Base-by-base conservation (phyloP, 441 rosid genomes). In the Gossypium gossypioides region DNA sequence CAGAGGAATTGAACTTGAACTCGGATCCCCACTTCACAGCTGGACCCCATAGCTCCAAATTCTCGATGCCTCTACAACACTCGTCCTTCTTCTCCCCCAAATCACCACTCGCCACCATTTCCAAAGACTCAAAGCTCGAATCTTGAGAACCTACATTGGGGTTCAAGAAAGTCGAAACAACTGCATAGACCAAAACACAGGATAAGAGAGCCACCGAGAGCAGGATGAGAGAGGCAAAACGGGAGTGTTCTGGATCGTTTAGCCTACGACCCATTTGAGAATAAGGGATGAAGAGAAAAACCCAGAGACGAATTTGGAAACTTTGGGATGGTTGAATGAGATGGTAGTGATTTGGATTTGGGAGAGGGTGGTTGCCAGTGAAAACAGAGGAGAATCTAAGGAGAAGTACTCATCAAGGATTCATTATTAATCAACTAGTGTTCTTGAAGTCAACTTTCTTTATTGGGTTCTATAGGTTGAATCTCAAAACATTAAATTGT, bases 1-100 rank as follows among this genome's bases (percentile, higher is more conserved):
- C 72, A 8, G 96, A 84, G 51, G 92, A 82, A 77, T 89, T 86
- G 76, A 95, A 82, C 90, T 86, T 92, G 34, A 91, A 89, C 34
- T 92, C 92, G 32, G 95, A 80, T 3, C 99, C 97, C 97, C 99
- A 92, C 83, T 92, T 92, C 82, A 92, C 97, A 29, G 97, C 95
- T n/a, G 83, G 56, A 10, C 99, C 97, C 99, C 97, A 92, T 0
- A 92, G 82, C 92, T 95, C 99, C 86, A 92, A 71, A 75, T 88
- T 79, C 42, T 88, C 88, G 52, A 91, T 76, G 77, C 98, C 99
- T 64, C 89, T 83, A 74, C 97, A 92, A 64, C 99, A 94, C 25
- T 78, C 86, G 0, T 78, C 84, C 3, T 63, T 74, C 3, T 68
- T 74, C 24, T 50, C 75, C 25, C 44, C 75, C 65, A 34, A 60